A percentile compares a stretch with the other conserved stretches of the same genome.
Conservation (phyloP, 2,329 filamentous ascomycete species). For the Diaporthe sp. region DNA sequence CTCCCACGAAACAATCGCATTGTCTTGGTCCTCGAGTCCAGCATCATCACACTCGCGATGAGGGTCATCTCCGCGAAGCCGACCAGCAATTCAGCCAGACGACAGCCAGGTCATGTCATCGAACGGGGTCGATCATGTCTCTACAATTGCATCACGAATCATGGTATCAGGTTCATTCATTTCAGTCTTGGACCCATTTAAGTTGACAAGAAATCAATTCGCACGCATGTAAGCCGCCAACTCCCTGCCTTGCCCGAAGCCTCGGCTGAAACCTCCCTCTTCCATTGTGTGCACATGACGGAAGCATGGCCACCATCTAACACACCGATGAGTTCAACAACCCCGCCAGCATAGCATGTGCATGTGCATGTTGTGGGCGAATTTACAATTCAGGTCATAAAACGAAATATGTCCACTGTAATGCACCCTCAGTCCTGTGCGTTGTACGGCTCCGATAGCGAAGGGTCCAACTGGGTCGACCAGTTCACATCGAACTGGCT, state of each 20-base stretch:
- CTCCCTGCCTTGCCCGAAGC: constrained; percentile 17
- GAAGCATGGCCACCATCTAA: constrained; percentile 1
- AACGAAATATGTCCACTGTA: constrained; percentile 3
- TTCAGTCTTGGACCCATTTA: constrained; percentile 8
- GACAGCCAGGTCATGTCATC: neutral
- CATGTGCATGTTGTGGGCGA: constrained; percentile 15
- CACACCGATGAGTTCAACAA: constrained; percentile 3
- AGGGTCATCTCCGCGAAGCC: neutral
- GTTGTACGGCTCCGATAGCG: constrained; percentile 37
- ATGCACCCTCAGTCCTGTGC: constrained; percentile 34
- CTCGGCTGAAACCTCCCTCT: neutral
- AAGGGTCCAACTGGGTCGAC: constrained; percentile 33
- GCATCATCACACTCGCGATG: neutral
- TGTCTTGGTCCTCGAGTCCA: constrained; percentile 35
- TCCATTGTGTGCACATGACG: neutral
- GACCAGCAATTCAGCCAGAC: neutral
- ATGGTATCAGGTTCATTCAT: neutral
- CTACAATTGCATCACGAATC: neutral
- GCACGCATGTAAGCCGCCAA: constrained; percentile 34
- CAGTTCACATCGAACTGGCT: constrained; percentile 35
- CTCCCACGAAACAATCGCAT: constrained; percentile 33
- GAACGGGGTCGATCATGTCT: neutral
- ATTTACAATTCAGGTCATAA: constrained; percentile 14
- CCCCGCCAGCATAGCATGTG: constrained; percentile 25
- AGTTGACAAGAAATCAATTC: constrained; percentile 21